Evolutionary conservation across 129 eudicot genomes (phyloP), one percentile per base, ranked within the genome.

Genomic region (Arctium minus): DNA sequence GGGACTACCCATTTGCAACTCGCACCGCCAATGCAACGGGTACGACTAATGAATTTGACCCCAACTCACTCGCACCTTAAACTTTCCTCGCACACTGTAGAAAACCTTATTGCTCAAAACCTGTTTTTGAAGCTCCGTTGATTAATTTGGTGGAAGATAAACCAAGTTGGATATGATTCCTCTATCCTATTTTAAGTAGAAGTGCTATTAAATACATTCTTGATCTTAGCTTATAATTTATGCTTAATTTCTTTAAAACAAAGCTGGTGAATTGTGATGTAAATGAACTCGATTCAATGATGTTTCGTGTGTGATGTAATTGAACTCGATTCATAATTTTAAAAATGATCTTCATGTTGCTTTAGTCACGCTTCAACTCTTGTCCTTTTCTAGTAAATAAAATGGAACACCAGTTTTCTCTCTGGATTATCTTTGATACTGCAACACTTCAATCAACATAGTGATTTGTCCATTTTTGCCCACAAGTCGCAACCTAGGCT

Each of bases 1-100:
- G 99, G 98, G 99, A 70, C 99, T 89, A 6, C 90, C 90, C 91
- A 96, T 85, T 88, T 93, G 97, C 80, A 96, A 44, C 38, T 89
- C 90, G 86, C 99, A 96, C 5, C 74, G 79, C 10, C 86, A 82
- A 56, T 93, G 93, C 86, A 93, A 88, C 95, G 90, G 85, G 72
- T 93, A 96, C 12, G 92, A 80, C 71, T 79, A 93, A 38, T 88
- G 98, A 85, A 92, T 32, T 73, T 78, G 22, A 62, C 99, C 98
- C 29, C 89, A 72, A 67, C 84, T 93, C 1, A 84, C 90, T 38
- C 86, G 90, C 29, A 96, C 95, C 85, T 85, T 89, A 60, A 96
- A 96, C 68, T 85, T 88, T 12, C 91, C 99, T 82, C 80, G 85
- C 11, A 96, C 85, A 36, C 82, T 73, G 70, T 93, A 91, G 10